Evolutionary conservation across 2,329 filamentous ascomycete genomes (phyloP).

Genomic region (Exophiala alcalophila): DNA sequence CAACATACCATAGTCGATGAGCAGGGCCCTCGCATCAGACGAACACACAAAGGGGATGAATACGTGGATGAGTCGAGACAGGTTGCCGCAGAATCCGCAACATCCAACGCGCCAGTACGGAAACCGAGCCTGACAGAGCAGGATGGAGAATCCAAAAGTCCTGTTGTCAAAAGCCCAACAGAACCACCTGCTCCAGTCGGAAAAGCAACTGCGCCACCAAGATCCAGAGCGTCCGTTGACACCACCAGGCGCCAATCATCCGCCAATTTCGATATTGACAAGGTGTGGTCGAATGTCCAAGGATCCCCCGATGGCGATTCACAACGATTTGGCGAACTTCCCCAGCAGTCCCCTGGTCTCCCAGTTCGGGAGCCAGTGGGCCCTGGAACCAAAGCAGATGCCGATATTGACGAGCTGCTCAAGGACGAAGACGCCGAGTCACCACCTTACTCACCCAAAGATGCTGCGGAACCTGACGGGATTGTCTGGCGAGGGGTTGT

Average conservation of each 20-base stretch:
- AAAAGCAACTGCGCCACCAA: slow-evolving; percentile 32
- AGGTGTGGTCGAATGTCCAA: slow-evolving; percentile 74
- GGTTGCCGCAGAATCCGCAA: slow-evolving; percentile 47
- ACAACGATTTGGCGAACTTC: slow-evolving; percentile 46
- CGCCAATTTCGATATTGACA: slow-evolving; percentile 75
- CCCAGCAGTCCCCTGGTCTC: slow-evolving; percentile 41
- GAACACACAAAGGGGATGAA: slow-evolving; percentile 94
- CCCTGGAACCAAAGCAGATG: slow-evolving; percentile 62
- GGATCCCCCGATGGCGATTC: slow-evolving; percentile 44
- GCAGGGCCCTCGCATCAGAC: slow-evolving; percentile 72
- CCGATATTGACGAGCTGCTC: slow-evolving; percentile 85
- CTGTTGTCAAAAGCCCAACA: slow-evolving; percentile 24
- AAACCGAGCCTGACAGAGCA: slow-evolving; percentile 28
- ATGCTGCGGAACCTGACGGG: slow-evolving; percentile 66
- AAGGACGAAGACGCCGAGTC: slow-evolving; percentile 78
- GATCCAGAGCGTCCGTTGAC: slow-evolving; percentile 39
- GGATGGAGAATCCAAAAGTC: slow-evolving; percentile 38
- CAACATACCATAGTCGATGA: slow-evolving; percentile 71
- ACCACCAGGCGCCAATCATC: slow-evolving; percentile 51
- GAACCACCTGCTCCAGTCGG: slow-evolving; percentile 3
- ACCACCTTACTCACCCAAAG: slow-evolving; percentile 77
- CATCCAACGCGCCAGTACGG: slow-evolving; percentile 46
- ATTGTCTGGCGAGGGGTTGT: slow-evolving; percentile 75
- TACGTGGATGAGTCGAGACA: slow-evolving; percentile 71
- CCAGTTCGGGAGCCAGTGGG: slow-evolving; percentile 35